Evolutionary conservation across 768 basidiomycete genomes (phyloP).

Genomic region (Mycena galericulata): DNA sequence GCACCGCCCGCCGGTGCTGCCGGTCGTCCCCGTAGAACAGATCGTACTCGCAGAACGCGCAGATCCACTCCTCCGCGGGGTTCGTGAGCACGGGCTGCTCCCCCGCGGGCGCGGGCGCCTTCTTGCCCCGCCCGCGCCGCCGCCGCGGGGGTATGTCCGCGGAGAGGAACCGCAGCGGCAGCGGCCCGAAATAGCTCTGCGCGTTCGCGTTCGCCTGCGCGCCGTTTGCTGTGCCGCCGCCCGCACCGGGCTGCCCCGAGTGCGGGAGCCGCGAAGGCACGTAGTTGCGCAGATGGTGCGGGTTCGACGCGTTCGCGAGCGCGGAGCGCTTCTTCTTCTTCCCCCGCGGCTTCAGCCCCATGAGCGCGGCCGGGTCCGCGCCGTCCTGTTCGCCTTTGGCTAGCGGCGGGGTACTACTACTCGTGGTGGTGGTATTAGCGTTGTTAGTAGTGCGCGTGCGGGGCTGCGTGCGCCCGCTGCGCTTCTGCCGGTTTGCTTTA

Average conservation of each 20-base stretch:
- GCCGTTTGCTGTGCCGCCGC: background rate
- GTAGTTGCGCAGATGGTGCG: slow-evolving; percentile 95
- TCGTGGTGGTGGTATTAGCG: background rate
- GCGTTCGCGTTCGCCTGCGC: slow-evolving; percentile 52
- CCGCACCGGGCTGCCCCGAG: slow-evolving; percentile 49
- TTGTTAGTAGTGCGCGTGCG: slow-evolving; percentile 6
- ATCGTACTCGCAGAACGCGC: slow-evolving; percentile 93
- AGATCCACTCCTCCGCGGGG: slow-evolving; percentile 91
- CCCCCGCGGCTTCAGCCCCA: slow-evolving; percentile 46
- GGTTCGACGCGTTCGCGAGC: slow-evolving; percentile 93
- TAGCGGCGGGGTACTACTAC: background rate
- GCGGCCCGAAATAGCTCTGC: slow-evolving; percentile 67
- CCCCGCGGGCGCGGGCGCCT: slow-evolving; percentile 34
- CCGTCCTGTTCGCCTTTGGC: slow-evolving; percentile 11
- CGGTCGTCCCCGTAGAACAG: slow-evolving; percentile 90
- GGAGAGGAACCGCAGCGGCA: slow-evolving; percentile 73
- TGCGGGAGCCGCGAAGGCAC: slow-evolving; percentile 84
- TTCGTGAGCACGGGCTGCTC: slow-evolving; percentile 53
- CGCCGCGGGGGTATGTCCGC: slow-evolving; percentile 71
- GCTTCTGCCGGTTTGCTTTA: slow-evolving; percentile 36
- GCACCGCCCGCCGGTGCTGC: slow-evolving; percentile 69
- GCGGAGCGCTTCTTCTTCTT: slow-evolving; percentile 97
- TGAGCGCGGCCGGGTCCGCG: slow-evolving; percentile 22
- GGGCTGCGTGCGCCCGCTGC: slow-evolving; percentile 39
- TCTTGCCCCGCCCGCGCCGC: slow-evolving; percentile 33